phyloP scores from a whole-genome alignment of 352 stramenopile species.

The Phytophthora rubi region DNA sequence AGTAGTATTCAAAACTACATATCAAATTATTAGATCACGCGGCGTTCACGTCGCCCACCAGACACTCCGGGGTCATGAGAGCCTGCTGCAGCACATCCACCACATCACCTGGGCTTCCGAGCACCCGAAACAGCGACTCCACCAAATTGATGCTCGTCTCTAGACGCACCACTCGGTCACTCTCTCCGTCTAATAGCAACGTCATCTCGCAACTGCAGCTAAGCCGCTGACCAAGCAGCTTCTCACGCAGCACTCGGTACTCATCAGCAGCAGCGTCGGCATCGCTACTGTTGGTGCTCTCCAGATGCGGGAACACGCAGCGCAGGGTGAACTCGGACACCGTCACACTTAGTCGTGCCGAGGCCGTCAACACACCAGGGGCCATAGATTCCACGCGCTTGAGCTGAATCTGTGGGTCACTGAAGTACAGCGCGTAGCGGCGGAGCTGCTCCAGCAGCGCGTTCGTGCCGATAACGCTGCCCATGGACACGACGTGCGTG shows the following conservation, averaged over 20 bases:
- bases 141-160: constrained; percentile 8
- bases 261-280: neutral
- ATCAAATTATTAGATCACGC: too few species aligned
- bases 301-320: constrained; percentile 20
- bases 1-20: too few species aligned
- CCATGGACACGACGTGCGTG: constrained; percentile 14
- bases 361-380: constrained; percentile 6
- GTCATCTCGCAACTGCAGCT: constrained; percentile 12
- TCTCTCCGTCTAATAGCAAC: constrained; percentile 13
- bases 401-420: constrained; percentile 15
- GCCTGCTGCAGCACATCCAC: constrained; percentile 1
- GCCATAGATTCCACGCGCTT: constrained; percentile 13
- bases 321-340: constrained; percentile 22
- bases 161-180: constrained; percentile 8
- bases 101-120: neutral
- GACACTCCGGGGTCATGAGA: neutral
- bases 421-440: constrained; percentile 21
- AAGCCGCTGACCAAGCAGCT: constrained; percentile 13
- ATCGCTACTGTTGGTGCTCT: neutral
- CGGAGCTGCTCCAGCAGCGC: constrained; percentile 18
- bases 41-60: neutral
- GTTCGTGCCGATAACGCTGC: constrained; percentile 6
- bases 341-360: constrained; percentile 2
- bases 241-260: neutral
- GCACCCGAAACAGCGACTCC: constrained; percentile 7